These are phyloP conservation scores for Serendipita sp. DNA, from an alignment of 768 basidiomycete species.

Conservation along the genomic window DNA sequence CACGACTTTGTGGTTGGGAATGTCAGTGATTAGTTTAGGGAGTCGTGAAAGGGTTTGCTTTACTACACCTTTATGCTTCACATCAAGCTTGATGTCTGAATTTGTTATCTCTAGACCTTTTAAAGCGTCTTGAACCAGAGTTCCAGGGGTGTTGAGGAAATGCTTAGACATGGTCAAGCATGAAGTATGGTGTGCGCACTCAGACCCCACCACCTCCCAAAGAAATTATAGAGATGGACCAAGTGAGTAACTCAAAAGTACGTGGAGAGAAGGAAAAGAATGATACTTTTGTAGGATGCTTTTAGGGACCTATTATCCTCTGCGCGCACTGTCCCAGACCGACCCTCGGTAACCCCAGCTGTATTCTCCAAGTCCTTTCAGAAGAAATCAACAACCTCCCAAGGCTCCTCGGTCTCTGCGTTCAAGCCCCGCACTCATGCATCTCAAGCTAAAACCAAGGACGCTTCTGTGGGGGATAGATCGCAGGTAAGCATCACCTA, in stretches of 20 bases:
- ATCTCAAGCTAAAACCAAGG: conserved; percentile 22
- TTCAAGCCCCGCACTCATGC: conserved; percentile 62
- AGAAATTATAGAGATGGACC: not conserved
- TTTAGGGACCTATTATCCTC: not conserved
- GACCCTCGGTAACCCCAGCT: not conserved
- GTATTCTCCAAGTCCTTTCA: no score
- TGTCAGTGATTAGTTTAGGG: no score
- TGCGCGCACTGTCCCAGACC: not conserved
- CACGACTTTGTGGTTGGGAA: conserved; percentile 31
- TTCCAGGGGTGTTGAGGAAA: conserved; percentile 52
- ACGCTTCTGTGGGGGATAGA: conserved; percentile 62
- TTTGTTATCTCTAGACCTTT: conserved; percentile 43
- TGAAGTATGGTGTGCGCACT: not conserved
- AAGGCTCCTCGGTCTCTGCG: conserved; percentile 20
- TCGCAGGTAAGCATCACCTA: conserved; percentile 39
- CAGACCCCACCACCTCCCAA: not conserved
- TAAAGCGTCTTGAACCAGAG: conserved; percentile 66
- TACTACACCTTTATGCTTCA: conserved; percentile 44
- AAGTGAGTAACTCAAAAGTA: not conserved
- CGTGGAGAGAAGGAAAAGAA: not conserved
- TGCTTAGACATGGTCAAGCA: conserved; percentile 35
- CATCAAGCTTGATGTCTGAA: conserved; percentile 55
- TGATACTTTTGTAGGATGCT: not conserved
- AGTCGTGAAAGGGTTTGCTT: conserved; percentile 7
- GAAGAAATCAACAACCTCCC: not conserved